Conservation (phyloP, 306 rosid genomes). For the Trichosanthes truncata region DNA sequence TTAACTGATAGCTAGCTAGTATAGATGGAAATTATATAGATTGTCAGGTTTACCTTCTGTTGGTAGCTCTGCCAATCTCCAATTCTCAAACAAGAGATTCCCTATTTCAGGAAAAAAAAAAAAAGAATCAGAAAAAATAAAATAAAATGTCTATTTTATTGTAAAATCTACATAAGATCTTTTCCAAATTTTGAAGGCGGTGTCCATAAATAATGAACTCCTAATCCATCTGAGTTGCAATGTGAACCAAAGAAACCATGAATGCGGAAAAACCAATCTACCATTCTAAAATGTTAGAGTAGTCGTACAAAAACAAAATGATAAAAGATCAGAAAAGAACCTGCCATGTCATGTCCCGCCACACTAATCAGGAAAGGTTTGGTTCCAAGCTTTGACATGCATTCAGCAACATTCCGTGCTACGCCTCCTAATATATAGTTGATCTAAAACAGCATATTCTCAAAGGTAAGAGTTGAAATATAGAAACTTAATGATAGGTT, state of each 20-base stretch:
- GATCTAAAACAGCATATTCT: constrained; percentile 33
- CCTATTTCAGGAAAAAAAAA: constrained; percentile 24
- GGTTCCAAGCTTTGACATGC: constrained; percentile 79
- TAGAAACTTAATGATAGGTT: background rate
- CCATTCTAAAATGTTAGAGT: background rate
- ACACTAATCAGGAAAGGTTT: constrained; percentile 81
- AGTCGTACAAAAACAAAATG: background rate
- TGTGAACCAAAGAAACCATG: background rate
- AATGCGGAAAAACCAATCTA: background rate
- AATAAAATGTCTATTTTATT: background rate
- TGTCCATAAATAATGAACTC: background rate
- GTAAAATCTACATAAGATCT: background rate
- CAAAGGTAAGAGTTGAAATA: constrained; percentile 1
- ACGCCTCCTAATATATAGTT: constrained; percentile 74
- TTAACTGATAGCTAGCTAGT: background rate
- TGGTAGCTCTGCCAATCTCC: constrained; percentile 65
- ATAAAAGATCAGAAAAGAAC: constrained; percentile 24
- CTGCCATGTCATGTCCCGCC: constrained; percentile 75
- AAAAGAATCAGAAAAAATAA: background rate
- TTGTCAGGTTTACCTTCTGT: constrained; percentile 36
- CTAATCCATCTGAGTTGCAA: background rate
- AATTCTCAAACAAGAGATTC: constrained; percentile 55
- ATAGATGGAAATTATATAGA: background rate
- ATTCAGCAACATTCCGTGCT: constrained; percentile 88
- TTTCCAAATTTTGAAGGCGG: background rate